Evolutionary conservation across 2,329 filamentous ascomycete genomes (phyloP), one percentile per base, ranked within the genome.

Genomic region (Penicillium sclerotigenum): DNA sequence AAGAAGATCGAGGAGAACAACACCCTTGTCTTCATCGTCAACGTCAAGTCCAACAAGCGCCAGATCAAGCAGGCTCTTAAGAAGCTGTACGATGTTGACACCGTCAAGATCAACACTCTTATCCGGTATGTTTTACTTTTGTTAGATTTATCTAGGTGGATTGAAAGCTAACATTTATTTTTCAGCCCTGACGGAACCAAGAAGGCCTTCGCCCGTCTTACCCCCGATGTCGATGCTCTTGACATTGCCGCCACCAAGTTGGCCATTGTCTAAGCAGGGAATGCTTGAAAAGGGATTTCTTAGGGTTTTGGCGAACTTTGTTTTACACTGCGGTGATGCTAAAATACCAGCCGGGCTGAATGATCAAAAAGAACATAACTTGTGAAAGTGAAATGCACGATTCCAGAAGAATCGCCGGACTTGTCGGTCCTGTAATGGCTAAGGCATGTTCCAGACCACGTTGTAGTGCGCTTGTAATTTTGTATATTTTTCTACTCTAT

Each of bases 1-100:
- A 99, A 99, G 91, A 97, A 97, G 89, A 97, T 99, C 72, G 94
- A 99, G 86, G 94, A 99, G 89, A 92, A 99, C 87, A 99, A 99
- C 87, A 99, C 94, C 69, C 87, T 99, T 51, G 91, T 96, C 77
- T 97, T 97, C 86, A 96, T 96, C 71, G 91, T 95, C 75, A 89
- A 97, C 71, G 82, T 93, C 79, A 95, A 95, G 88, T 87, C 93
- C 79, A 99, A 99, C 88, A 99, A 99, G 90, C 87, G 91, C 77
- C 94, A 99, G 84, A 99, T 99, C 83, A 97, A 97, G 87, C 84
- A 87, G 73, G 90, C 93, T 64, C 83, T 99, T 69, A 99, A 97
- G 91, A 96, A 94, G 88, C 88, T 97, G 69, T 99, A 99, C 80
- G 94, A 97, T 79, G 94, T 99, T 68, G 93, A 97, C 76, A 89